Evolutionary conservation across 805 yeast genomes (phyloP), one percentile per base, ranked within the genome.

Genomic region (Candida morakotiae): DNA sequence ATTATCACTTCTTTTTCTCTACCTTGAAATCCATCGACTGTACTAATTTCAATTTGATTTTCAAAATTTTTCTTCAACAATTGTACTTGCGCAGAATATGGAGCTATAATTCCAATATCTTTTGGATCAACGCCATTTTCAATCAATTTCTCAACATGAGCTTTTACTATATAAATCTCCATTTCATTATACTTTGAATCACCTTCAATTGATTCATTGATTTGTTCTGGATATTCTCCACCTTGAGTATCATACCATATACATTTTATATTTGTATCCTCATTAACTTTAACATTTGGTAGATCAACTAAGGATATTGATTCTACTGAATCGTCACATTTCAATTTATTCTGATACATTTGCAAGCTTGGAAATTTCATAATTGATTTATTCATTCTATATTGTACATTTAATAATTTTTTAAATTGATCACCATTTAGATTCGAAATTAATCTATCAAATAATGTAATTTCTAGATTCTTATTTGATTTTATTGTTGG

Each of bases 1-100:
- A 91, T 71, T 5, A 91, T 87, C 0, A 80, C 82, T 49, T 89
- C 94, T 56, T 91, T 93, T 53, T 91, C 98, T 43, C 97, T 68
- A 1, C 98, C 98, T 64, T 91, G 98, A 52, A 91, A 93, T 1
- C 97, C 97, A 62, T 91, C 98, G 4, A 91, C 91, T 0, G 97
- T 87, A 4, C 95, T 78, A 0, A 89, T 75, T 52, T 91, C 98
- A 5, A 91, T 63, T 11, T 37, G 47, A 10, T 23, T 30, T 7
- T 47, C 44, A 30, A 42, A 20, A 22, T 67, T 63, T 28, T 61
- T 66, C 44, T 79, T 78, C 21, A 91, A 47, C 10, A 74, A 51
- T 0, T 81, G 56, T 0, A 88, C 95, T 53, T 91, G 98, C 0
- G 95, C 95, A 51, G 75, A 81, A 53, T 91, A 91, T 0, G 98